Percentiles rank a stretch among this genome's conserved stretches.
phyloP scores from a whole-genome alignment of 345 rosid genomes.

The Atalantia buxifolia region DNA sequence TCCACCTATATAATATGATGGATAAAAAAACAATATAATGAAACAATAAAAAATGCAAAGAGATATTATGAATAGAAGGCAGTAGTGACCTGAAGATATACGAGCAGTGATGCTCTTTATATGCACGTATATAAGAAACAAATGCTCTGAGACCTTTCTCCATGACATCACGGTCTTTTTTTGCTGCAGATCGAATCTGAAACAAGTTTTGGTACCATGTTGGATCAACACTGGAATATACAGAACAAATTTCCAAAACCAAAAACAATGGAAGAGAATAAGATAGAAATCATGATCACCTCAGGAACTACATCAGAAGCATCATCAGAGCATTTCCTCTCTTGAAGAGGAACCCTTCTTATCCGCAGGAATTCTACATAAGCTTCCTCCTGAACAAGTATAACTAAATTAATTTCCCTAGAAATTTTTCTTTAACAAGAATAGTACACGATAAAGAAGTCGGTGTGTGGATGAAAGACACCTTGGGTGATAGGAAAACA shows the following conservation, averaged over 20 bases:
- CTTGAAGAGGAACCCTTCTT: slow-evolving; percentile 73
- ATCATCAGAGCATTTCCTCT: slow-evolving; percentile 48
- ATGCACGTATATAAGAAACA: slow-evolving; percentile 86
- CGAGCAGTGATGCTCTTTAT: slow-evolving; percentile 86
- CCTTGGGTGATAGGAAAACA: slow-evolving; percentile 77
- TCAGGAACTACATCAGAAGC: slow-evolving; percentile 64
- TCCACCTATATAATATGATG: slow-evolving; percentile 52
- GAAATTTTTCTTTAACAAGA: neutral
- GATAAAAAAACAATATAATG: neutral
- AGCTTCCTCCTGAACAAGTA: slow-evolving; percentile 68
- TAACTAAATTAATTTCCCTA: neutral
- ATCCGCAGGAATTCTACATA: slow-evolving; percentile 76
- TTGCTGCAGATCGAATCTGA: slow-evolving; percentile 73
- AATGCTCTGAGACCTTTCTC: slow-evolving; percentile 90
- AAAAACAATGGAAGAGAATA: neutral
- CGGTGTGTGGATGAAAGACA: slow-evolving; percentile 1
- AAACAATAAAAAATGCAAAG: neutral
- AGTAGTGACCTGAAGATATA: slow-evolving; percentile 68
- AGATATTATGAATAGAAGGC: neutral
- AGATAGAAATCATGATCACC: slow-evolving; percentile 31
- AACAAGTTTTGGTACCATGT: slow-evolving; percentile 12
- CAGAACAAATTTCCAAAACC: neutral
- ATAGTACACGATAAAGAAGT: neutral
- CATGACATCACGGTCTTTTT: slow-evolving; percentile 80
- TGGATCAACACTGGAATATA: neutral